Evolutionary conservation across 2,329 filamentous ascomycete species (phyloP).

Genomic region (Diaporthe ilicicola): DNA sequence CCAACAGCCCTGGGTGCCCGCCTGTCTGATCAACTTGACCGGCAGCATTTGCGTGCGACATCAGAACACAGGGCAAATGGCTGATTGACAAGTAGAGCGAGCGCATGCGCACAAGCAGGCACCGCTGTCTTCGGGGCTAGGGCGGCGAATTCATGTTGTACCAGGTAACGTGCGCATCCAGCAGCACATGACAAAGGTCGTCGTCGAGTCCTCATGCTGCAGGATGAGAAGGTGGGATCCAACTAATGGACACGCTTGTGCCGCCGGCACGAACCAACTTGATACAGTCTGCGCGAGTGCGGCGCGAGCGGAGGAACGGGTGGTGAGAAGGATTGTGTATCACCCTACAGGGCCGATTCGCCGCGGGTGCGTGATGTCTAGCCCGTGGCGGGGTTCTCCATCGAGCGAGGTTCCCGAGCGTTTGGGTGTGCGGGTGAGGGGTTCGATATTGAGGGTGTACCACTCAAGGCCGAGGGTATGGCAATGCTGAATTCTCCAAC

Average conservation of each 20-base stretch:
- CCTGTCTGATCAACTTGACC: constrained; percentile 24
- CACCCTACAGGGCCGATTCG: constrained; percentile 25
- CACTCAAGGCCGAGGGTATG: constrained; percentile 10
- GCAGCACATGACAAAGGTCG: not conserved
- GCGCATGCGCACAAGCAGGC: constrained; percentile 1
- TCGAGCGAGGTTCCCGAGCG: constrained; percentile 29
- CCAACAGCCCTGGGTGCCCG: constrained; percentile 15
- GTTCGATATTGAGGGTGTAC: constrained; percentile 28
- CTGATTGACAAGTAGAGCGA: constrained; percentile 7
- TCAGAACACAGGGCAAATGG: constrained; percentile 7
- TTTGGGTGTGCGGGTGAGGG: constrained; percentile 33
- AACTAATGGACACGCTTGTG: constrained; percentile 24
- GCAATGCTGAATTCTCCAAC: constrained; percentile 6
- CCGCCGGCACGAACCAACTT: constrained; percentile 11
- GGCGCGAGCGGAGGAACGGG: constrained; percentile 5
- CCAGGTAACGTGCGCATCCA: constrained; percentile 31
- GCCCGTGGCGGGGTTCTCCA: constrained; percentile 18
- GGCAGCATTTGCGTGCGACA: constrained; percentile 26
- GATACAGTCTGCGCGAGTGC: not conserved
- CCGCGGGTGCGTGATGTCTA: constrained; percentile 23
- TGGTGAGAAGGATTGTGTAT: constrained; percentile 16
- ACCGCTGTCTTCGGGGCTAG: constrained; percentile 6
- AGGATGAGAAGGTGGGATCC: constrained; percentile 1
- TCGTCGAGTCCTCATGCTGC: not conserved
- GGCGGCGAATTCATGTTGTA: constrained; percentile 20